A percentile compares a stretch with the other conserved stretches of the same genome.
Conservation (phyloP, 1,284 basidiomycete genomes). For the Singerocomus rubriflavus region DNA sequence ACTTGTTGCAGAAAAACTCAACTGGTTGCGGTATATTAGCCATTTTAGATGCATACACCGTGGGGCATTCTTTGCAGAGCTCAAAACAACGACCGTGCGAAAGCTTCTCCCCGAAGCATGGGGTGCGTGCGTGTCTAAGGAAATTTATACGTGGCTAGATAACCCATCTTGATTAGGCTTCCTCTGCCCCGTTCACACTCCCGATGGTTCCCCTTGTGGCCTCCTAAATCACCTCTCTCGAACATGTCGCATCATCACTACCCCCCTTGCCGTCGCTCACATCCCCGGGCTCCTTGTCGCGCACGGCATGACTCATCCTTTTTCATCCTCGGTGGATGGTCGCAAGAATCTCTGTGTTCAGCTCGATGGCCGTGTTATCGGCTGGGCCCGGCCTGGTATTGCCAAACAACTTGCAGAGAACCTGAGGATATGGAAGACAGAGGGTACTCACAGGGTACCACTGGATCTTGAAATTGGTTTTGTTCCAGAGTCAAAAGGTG, state of each 20-base stretch:
- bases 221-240: conserved; percentile 96
- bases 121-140: conserved; percentile 53
- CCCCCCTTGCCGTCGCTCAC: conserved; percentile 72
- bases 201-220: conserved; percentile 97
- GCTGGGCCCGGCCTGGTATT: conserved; percentile 84
- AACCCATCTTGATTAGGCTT: conserved; percentile 59
- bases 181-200: conserved; percentile 98
- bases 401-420: conserved; percentile 80
- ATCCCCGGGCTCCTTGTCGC: conserved; percentile 81
- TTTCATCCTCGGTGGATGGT: conserved; percentile 78
- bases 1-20: conserved; percentile 98
- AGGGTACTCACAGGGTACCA: conserved; percentile 79
- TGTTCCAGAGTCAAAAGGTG: conserved; percentile 87
- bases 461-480: conserved; percentile 95
- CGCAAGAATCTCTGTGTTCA: conserved; percentile 85
- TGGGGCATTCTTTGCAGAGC: conserved; percentile 98
- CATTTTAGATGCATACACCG: conserved; percentile 99
- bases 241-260: conserved; percentile 89
- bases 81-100: conserved; percentile 98
- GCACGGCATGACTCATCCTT: conserved; percentile 94
- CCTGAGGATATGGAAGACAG: conserved; percentile 95
- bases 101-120: conserved; percentile 98
- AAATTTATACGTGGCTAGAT: conserved; percentile 4
- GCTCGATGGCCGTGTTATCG: conserved; percentile 92
- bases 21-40: conserved; percentile 97